phyloP scores from a whole-genome alignment of 805 yeast genomes.

The Metschnikowia amazonensis region DNA sequence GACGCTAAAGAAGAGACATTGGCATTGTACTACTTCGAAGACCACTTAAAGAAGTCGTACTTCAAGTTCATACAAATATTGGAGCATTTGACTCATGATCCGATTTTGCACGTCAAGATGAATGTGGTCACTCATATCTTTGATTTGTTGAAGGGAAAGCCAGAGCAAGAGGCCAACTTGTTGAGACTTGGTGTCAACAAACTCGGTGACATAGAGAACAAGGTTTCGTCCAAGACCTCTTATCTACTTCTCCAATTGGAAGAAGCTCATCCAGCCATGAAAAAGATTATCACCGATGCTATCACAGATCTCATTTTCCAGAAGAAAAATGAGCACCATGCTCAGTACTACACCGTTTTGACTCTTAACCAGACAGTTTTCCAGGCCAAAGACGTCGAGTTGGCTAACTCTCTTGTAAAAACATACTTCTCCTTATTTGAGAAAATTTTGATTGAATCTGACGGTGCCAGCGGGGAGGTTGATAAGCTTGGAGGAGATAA shows the following conservation, averaged over 20 bases:
- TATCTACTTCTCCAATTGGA: slow-evolving; percentile 73
- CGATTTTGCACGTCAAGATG: slow-evolving; percentile 82
- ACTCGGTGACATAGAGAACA: slow-evolving; percentile 87
- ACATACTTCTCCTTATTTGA: slow-evolving; percentile 87
- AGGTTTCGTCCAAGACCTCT: slow-evolving; percentile 86
- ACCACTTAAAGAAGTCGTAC: slow-evolving; percentile 71
- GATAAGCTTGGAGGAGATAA: slow-evolving; percentile 24
- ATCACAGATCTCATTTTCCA: slow-evolving; percentile 78
- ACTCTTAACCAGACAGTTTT: slow-evolving; percentile 92
- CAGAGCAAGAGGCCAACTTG: slow-evolving; percentile 94
- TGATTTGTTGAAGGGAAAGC: slow-evolving; percentile 76
- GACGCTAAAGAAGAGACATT: slow-evolving; percentile 44
- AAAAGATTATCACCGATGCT: slow-evolving; percentile 69
- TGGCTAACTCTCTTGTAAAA: slow-evolving; percentile 79
- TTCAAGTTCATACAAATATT: slow-evolving; percentile 73
- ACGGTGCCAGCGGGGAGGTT: slow-evolving; percentile 42
- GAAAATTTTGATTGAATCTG: slow-evolving; percentile 69
- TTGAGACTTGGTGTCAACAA: slow-evolving; percentile 88
- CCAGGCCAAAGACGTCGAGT: slow-evolving; percentile 67
- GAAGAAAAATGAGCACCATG: slow-evolving; percentile 74
- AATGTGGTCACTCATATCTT: slow-evolving; percentile 73
- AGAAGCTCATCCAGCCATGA: slow-evolving; percentile 96
- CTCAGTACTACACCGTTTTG: slow-evolving; percentile 81
- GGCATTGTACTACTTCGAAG: slow-evolving; percentile 82
- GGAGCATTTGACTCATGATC: slow-evolving; percentile 83